Evolutionary conservation across 1,284 basidiomycete genomes (phyloP), one percentile per base, ranked within the genome.

Genomic region (Phellopilus nigrolimitatus): DNA sequence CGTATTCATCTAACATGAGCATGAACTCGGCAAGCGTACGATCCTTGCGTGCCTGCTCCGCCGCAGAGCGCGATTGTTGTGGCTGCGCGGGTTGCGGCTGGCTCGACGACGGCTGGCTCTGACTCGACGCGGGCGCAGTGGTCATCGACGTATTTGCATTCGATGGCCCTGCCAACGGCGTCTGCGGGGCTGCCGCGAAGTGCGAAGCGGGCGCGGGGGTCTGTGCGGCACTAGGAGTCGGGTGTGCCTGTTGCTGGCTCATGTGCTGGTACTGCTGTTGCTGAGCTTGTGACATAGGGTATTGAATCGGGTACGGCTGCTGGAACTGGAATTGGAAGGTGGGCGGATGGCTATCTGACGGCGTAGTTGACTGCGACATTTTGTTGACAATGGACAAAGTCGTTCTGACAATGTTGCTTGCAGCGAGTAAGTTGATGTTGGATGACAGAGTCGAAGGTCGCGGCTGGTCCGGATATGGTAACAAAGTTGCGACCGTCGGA

Each of bases 1-100:
- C 91, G 67, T 97, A 97, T 38, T 95, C 93, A 62, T 99, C 95
- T 33, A 99, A 75, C 87, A 95, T 91, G 43, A 94, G 75, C 71
- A 99, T 76, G 64, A 99, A 94, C 66, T 99, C 94, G 3, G 91
- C 92, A 39, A 99, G 68, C 1, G 90, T 94, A 43, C 90, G 78
- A 66, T 97, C 91, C 63, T 91, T 91, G 56, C 89, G 74, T 0
- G 90, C 87, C 55, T 90, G 84, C 63, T 97, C 94, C 37, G 89
- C 84, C 24, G 76, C 78, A 57, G 84, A 81, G 36, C 84, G 77
- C 4, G 85, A 72, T 56, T 78, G 78, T 67, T 69, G 71, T n/a
- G 57, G 31, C n/a, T 31, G 45, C 22, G 49, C 24, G 4, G 47
- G 55, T 28, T 57, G 56, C 13, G 56, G 46, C n/a, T 55, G 40